phyloP scores from a whole-genome alignment of 148 eudicot species.

The Limonium bicolor region DNA sequence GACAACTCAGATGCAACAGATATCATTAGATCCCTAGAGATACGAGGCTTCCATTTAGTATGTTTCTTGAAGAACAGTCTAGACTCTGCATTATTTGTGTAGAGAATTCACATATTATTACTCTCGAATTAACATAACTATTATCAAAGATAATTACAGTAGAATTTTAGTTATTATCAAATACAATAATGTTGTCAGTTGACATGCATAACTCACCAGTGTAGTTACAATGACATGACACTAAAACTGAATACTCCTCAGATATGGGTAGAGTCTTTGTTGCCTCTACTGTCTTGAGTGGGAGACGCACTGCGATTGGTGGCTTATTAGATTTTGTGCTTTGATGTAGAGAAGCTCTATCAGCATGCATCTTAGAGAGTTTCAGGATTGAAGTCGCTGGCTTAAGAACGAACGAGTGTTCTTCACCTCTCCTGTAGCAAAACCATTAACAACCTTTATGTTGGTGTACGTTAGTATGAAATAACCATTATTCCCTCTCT shows the following conservation, averaged over 20 bases:
- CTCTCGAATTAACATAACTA: too few species aligned
- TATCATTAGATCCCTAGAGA: slow-evolving; percentile 71
- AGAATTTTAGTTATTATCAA: too few species aligned
- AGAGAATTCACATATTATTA: too few species aligned
- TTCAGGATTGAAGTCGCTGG: slow-evolving; percentile 49
- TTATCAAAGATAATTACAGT: too few species aligned
- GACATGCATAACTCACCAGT: too few species aligned
- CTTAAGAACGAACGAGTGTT: slow-evolving; percentile 86
- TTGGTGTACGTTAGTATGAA: too few species aligned
- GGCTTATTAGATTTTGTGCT: slow-evolving; percentile 23
- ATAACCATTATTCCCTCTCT: too few species aligned
- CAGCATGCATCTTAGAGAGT: slow-evolving; percentile 20
- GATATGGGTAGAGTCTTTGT: slow-evolving; percentile 21
- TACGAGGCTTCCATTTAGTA: slow-evolving; percentile 74
- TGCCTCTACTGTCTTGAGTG: slow-evolving; percentile 20
- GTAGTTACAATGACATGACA: slow-evolving; percentile 83
- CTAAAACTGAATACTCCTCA: slow-evolving; percentile 63
- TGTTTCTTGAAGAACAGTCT: slow-evolving; percentile 82
- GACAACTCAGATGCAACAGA: slow-evolving; percentile 93
- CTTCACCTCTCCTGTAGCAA: slow-evolving; percentile 85
- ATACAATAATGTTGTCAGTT: too few species aligned
- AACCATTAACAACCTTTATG: too few species aligned
- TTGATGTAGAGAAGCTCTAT: slow-evolving; percentile 14
- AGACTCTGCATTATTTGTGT: slow-evolving; percentile 62
- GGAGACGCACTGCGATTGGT: slow-evolving; percentile 24